These are phyloP conservation scores for Haplosporangium sp. DNA, from an alignment of 371 early-diverging fungal species.

Conservation along the genomic window DNA sequence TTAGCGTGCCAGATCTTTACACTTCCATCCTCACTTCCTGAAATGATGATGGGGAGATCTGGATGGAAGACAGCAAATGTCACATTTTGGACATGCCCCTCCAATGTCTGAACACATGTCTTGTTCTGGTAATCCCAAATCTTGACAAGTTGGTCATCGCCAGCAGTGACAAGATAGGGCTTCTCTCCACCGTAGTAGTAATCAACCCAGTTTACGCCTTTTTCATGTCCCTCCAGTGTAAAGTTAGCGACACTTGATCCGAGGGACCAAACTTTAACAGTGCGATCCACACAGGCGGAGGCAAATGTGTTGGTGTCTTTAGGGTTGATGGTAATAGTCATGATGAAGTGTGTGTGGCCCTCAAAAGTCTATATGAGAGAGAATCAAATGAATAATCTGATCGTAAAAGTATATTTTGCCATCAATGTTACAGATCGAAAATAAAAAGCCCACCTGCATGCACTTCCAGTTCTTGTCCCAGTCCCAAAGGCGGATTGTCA, in stretches of 20 bases:
- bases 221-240: slow-evolving; percentile 95
- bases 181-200: slow-evolving; percentile 96
- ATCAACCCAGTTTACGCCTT: slow-evolving; percentile 95
- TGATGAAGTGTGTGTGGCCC: slow-evolving; percentile 98
- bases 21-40: slow-evolving; percentile 96
- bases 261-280: slow-evolving; percentile 93
- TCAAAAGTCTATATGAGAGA: slow-evolving; percentile 79
- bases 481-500: slow-evolving; percentile 99
- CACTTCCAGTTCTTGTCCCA: slow-evolving; percentile 99
- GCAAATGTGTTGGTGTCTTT: slow-evolving; percentile 98
- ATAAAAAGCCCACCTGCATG: slow-evolving; percentile 74
- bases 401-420: too few species aligned
- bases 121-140: slow-evolving; percentile 99
- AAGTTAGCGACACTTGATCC: slow-evolving; percentile 89
- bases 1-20: slow-evolving; percentile 98
- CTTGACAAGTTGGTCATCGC: slow-evolving; percentile 93
- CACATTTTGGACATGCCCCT: slow-evolving; percentile 99
- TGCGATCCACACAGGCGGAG: slow-evolving; percentile 92
- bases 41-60: slow-evolving; percentile 95
- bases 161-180: slow-evolving; percentile 94
- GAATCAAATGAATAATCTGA: neutral
- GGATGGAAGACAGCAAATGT: slow-evolving; percentile 96
- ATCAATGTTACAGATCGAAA: neutral
- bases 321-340: slow-evolving; percentile 97
- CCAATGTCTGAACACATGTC: slow-evolving; percentile 96